Percentiles rank a stretch among this genome's conserved stretches.
These are phyloP conservation scores for Helenozyma rhizophorensis DNA, from an alignment of 805 yeast species.

Conservation along the genomic window DNA sequence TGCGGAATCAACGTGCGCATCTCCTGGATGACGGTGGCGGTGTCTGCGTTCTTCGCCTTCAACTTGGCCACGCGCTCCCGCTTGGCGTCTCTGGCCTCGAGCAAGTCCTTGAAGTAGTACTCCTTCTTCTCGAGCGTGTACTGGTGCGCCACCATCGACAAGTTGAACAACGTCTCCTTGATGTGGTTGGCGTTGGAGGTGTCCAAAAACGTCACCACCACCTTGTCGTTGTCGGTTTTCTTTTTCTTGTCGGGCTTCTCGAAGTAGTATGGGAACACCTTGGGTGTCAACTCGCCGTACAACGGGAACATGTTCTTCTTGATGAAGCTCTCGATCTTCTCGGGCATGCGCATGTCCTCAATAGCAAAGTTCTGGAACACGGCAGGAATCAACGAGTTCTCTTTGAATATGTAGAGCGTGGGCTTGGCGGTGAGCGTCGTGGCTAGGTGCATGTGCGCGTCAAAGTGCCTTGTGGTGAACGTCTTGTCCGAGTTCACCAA, in stretches of 20 bases:
- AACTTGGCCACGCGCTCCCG: conserved; percentile 38
- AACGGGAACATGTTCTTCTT: conserved; percentile 46
- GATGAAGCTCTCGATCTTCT: conserved; percentile 48
- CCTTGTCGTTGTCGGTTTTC: conserved; percentile 33
- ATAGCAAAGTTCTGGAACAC: conserved; percentile 61
- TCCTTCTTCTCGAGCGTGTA: conserved; percentile 43
- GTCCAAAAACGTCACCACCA: conserved; percentile 47
- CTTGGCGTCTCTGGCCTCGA: conserved; percentile 32
- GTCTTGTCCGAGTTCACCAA: conserved; percentile 40
- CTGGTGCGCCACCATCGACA: conserved; percentile 46
- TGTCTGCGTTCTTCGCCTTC: conserved; percentile 40
- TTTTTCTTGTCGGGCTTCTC: conserved; percentile 15
- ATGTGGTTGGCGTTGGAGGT: conserved; percentile 28
- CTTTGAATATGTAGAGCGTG: conserved; percentile 56
- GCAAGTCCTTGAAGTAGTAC: conserved; percentile 32
- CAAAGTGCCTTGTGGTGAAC: conserved; percentile 28
- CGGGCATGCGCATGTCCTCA: conserved; percentile 53
- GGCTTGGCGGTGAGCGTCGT: conserved; percentile 58
- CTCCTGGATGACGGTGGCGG: conserved; percentile 41
- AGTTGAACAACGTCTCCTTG: conserved; percentile 31
- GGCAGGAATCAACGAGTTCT: conserved; percentile 47
- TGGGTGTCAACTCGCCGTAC: conserved; percentile 47
- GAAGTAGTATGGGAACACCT: conserved; percentile 33
- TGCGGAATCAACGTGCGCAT: conserved; percentile 49
- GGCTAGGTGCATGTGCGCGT: conserved; percentile 45